Base-by-base conservation (phyloP, 495 filamentous ascomycete species). In the Aspergillus bertholletiae region DNA sequence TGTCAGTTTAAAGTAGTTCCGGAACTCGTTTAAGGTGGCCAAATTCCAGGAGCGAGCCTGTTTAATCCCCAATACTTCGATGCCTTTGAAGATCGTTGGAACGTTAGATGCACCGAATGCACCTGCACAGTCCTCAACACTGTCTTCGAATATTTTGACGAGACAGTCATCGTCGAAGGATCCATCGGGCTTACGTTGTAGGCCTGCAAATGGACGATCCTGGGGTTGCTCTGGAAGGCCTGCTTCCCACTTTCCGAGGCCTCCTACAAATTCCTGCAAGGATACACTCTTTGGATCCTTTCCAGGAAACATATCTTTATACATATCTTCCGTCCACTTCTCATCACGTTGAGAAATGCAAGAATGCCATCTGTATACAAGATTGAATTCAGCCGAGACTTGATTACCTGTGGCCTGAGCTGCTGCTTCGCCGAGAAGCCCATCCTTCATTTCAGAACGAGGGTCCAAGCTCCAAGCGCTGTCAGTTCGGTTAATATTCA, bases 21-120 rank as follows among this genome's bases (percentile, higher is more conserved):
- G 78, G 73, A 96, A 92, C 67, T 96, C 92, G 66, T 96, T 96
- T 49, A 96, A 72, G 3, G 88, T 86, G 1, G 87, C 87, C 21
- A 92, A 62, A 56, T 90, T 89, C 92, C 92, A 96, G 18, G 82
- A 78, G 9, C 92, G 84, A 3, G 87, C 86, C 58, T 95, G 90
- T 58, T 90, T 80, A 51, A 96, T 96, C 32, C 92, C 90, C 0
- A 96, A 78, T 40, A 93, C 87, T 64, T 96, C 92, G 15, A 96
- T 78, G 12, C 83, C 80, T 46, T 81, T 81, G 75, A 96, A 80
- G 39, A 88, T 77, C 12, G 74, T 70, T 0, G 92, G 92, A 0
- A 95, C 87, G 57, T 88, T 85, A 7, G 84, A 83, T 2, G 86
- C 86, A 4, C 92, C 92, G 58, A 84, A 87, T 0, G 81, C 78